Base-by-base conservation (phyloP, 768 basidiomycete species). In the Boletus patriciae region DNA sequence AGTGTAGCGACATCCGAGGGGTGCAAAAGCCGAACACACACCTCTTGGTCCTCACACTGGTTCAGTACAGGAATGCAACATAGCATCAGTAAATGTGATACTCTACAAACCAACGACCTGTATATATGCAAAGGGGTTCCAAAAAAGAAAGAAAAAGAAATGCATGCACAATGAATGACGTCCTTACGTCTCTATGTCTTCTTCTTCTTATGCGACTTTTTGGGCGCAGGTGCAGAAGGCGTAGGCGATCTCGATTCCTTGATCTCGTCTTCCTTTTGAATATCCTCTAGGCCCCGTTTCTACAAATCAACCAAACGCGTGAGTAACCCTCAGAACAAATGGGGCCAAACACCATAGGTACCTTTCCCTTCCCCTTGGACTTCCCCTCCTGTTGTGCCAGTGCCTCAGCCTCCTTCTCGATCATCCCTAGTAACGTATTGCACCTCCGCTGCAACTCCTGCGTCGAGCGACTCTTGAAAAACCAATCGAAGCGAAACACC, bases 401-500 rank as follows among this genome's bases (percentile, higher is more conserved):
- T 45, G 77, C 75, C 68, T 81, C 81, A 0, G 86, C 88, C 72
- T 98, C 96, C 77, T 95, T 96, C 76, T 92, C 88, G 59, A 99
- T 91, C 84, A 97, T 92, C 11, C 85, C 79, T 27, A 97, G 66
- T 37, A 98, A 69, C 3, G 96, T 97, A 63, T 88, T 88, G 65
- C 94, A 97, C 52, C 96, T 77, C 61, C 96, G 77, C 66, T 88
- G 85, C 54, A 98, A 74, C 74, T 98, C 96, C 65, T 92, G 87
- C 3, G 92, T 86, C 12, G 90, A 92, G 52, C 96, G 77, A 61
- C 92, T 93, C 78, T 96, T 95, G 80, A 94, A 89, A 77, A 97
- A 98, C 96, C 94, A 98, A 67, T 98, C 94, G 65, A 98, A 98
- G 21, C 95, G 80, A 77, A 98, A 99, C 15, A 95, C 90, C 2